A percentile compares a stretch with the other conserved stretches of the same genome.
Evolutionary conservation across 148 eudicot species (phyloP).

Genomic region (Cornus kousa): DNA sequence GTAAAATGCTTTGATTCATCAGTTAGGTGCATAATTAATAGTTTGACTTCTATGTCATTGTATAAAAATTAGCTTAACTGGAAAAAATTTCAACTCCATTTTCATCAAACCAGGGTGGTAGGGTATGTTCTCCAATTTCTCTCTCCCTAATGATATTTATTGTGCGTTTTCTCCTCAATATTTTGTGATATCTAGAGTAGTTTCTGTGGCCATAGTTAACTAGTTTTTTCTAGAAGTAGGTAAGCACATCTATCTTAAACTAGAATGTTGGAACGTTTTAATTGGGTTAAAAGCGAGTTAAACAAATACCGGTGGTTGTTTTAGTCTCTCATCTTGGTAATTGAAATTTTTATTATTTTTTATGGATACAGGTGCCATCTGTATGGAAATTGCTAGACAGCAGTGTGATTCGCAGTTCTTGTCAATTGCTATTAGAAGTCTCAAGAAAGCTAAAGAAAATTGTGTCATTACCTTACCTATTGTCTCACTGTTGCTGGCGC

Average conservation of each 20-base stretch:
- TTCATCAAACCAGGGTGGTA: constrained; percentile 5
- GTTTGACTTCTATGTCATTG: background rate
- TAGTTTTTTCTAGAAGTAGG: background rate
- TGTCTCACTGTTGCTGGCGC: constrained; percentile 71
- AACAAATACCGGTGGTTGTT: background rate
- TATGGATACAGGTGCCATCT: constrained; percentile 60
- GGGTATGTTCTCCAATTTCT: background rate
- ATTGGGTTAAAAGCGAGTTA: background rate
- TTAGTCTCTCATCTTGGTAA: background rate
- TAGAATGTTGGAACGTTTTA: background rate
- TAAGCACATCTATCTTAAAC: background rate
- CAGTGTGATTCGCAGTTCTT: constrained; percentile 56
- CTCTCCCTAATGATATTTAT: no score
- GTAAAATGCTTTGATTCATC: background rate
- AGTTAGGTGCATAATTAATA: background rate
- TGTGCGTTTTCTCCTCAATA: background rate
- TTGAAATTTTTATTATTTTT: background rate
- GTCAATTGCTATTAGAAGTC: constrained; percentile 62
- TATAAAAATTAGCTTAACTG: no score
- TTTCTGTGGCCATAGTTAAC: background rate
- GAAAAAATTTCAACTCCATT: background rate
- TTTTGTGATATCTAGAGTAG: background rate
- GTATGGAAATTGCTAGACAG: constrained; percentile 77
- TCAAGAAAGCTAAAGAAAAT: constrained; percentile 57
- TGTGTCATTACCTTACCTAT: constrained; percentile 53